These are phyloP conservation scores for Penicillium italicum DNA, from an alignment of 2,329 filamentous ascomycete genomes.

Conservation along the genomic window DNA sequence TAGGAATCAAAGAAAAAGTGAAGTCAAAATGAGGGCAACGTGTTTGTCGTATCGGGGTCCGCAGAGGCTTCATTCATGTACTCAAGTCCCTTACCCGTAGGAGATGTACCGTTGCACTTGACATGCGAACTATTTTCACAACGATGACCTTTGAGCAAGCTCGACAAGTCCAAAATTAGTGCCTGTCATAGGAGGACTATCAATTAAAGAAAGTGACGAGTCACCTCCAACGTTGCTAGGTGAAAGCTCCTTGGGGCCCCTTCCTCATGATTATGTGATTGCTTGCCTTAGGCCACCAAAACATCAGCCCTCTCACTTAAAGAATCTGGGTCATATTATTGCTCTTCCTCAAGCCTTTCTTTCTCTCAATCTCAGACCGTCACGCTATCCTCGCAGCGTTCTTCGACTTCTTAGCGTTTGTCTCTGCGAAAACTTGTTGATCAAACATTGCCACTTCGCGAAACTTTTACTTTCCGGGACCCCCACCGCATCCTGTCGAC, in stretches of 20 bases:
- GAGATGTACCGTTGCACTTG: neutral
- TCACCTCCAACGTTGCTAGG: neutral
- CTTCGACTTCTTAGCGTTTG: neutral
- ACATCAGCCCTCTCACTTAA: neutral
- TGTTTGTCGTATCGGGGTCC: neutral
- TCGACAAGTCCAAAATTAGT: neutral
- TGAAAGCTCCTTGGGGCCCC: neutral
- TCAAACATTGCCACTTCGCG: conserved; percentile 5
- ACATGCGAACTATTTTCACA: neutral
- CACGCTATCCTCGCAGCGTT: neutral
- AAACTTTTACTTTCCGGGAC: conserved; percentile 15
- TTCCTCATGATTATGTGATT: conserved; percentile 5
- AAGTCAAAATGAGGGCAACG: neutral
- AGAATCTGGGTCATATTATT: neutral
- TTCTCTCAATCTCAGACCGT: neutral
- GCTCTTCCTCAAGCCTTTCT: neutral
- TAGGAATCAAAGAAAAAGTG: neutral
- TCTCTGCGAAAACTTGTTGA: neutral
- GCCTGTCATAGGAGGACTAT: neutral
- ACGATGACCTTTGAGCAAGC: too few relatives aligned
- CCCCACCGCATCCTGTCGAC: conserved; percentile 17
- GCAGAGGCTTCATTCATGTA: neutral
- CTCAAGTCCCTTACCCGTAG: neutral
- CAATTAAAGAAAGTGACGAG: neutral
- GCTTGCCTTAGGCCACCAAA: neutral